phyloP scores from a whole-genome alignment of 106 monocot species.

The Apostasia ramifera region DNA sequence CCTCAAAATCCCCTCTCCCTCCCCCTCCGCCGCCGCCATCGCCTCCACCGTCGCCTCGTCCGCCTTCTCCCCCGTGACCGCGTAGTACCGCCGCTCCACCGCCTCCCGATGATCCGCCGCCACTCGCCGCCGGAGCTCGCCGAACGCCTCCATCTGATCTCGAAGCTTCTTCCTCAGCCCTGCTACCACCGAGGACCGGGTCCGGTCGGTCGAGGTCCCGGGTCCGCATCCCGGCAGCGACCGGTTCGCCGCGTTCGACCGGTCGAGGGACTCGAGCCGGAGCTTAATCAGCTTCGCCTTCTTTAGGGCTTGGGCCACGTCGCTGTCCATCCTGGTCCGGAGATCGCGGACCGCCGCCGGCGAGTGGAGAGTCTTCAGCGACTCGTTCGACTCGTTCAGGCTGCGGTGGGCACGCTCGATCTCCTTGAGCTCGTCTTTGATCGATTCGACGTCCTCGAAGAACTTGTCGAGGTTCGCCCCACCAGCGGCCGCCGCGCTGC shows the following conservation, averaged over 20 bases:
- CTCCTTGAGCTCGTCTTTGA: slow-evolving; percentile 27
- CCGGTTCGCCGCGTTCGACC: slow-evolving; percentile 32
- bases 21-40: slow-evolving; percentile 24
- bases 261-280: slow-evolving; percentile 37
- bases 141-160: slow-evolving; percentile 37
- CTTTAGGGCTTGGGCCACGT: slow-evolving; percentile 26
- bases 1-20: slow-evolving; percentile 29
- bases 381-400: slow-evolving; percentile 29
- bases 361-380: slow-evolving; percentile 22
- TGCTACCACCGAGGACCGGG: slow-evolving; percentile 34
- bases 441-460: slow-evolving; percentile 31
- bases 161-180: slow-evolving; percentile 32
- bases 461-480: slow-evolving; percentile 26
- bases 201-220: slow-evolving; percentile 34
- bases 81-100: slow-evolving; percentile 36
- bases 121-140: slow-evolving; percentile 18
- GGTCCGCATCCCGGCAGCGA: slow-evolving; percentile 32
- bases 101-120: slow-evolving; percentile 29
- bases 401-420: slow-evolving; percentile 19
- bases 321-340: slow-evolving; percentile 33
- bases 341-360: slow-evolving; percentile 21
- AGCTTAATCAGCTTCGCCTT: slow-evolving; percentile 36
- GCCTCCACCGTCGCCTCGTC: slow-evolving; percentile 42
- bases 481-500: slow-evolving; percentile 25
- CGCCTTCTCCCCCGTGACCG: slow-evolving; percentile 36